Conservation (phyloP, 2,329 filamentous ascomycete genomes). For the Grosmannia penicillata region DNA sequence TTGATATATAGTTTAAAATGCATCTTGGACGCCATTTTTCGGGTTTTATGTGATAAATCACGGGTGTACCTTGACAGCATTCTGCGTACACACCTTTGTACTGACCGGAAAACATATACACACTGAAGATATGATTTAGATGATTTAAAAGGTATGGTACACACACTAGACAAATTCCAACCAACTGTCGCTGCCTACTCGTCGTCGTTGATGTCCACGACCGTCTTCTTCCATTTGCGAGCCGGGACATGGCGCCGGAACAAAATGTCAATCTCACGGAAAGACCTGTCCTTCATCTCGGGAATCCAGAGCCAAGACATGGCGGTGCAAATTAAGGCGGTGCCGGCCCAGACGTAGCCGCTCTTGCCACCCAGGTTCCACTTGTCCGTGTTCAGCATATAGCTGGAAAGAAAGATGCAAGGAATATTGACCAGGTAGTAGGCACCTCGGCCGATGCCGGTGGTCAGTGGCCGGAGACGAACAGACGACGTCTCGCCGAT, state of each 20-base stretch:
- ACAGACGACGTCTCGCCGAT: slow-evolving; percentile 23
- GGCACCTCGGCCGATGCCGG: slow-evolving; percentile 15
- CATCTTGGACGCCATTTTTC: no score
- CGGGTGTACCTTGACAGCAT: no score
- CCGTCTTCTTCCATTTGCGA: slow-evolving; percentile 39
- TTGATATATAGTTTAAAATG: no score
- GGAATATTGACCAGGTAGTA: slow-evolving; percentile 17
- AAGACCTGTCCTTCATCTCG: slow-evolving; percentile 43
- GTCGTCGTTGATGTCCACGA: slow-evolving; percentile 43
- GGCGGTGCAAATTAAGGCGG: slow-evolving; percentile 38
- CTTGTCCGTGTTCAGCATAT: slow-evolving; percentile 22
- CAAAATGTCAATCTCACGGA: slow-evolving; percentile 47
- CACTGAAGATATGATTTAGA: no score
- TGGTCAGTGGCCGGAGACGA: slow-evolving; percentile 18
- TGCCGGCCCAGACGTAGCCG: slow-evolving; percentile 45
- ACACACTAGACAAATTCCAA: no score
- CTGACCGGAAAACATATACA: no score
- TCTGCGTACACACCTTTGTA: no score
- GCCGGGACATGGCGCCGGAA: slow-evolving; percentile 38
- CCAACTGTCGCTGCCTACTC: no score
- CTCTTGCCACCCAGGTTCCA: slow-evolving; percentile 35
- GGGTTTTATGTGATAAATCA: no score
- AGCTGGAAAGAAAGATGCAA: slow-evolving; percentile 16
- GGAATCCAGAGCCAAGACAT: slow-evolving; percentile 33
- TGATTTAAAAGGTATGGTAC: no score